These are phyloP conservation scores for Camelina sativa DNA, from an alignment of 345 rosid genomes.

Conservation along the genomic window DNA sequence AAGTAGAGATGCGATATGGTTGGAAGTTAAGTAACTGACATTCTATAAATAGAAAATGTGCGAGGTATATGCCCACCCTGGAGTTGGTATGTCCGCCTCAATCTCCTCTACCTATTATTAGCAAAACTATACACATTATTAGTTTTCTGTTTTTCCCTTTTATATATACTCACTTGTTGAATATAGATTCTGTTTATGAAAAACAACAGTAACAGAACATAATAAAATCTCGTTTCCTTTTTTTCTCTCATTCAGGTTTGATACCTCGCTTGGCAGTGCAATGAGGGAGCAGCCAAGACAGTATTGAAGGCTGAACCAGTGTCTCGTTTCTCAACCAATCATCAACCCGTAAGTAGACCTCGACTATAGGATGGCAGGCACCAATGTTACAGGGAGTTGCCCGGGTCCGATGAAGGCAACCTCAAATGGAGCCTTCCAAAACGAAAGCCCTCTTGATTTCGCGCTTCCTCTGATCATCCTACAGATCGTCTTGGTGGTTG, in stretches of 20 bases:
- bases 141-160: constrained; percentile 34
- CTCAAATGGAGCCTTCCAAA: constrained; percentile 76
- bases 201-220: not conserved
- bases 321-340: constrained; percentile 23
- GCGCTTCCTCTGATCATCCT: constrained; percentile 77
- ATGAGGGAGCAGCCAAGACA: constrained; percentile 31
- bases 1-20: constrained; percentile 37
- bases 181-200: constrained; percentile 23
- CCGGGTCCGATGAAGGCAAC: constrained; percentile 70
- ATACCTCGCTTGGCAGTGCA: constrained; percentile 23
- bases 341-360: not conserved
- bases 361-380: constrained; percentile 27
- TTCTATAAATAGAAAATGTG: constrained; percentile 34
- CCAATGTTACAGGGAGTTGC: constrained; percentile 43
- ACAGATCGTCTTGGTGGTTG: constrained; percentile 70
- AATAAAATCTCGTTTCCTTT: constrained; percentile 24
- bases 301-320: constrained; percentile 29
- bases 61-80: constrained; percentile 43
- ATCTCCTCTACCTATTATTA: constrained; percentile 37
- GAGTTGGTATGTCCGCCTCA: constrained; percentile 39
- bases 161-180: constrained; percentile 27
- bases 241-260: constrained; percentile 11
- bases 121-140: constrained; percentile 26
- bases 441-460: constrained; percentile 71
- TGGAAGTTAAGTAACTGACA: constrained; percentile 43